Conservation (phyloP, 495 filamentous ascomycete genomes). For the Friedmanniomyces simplex region DNA sequence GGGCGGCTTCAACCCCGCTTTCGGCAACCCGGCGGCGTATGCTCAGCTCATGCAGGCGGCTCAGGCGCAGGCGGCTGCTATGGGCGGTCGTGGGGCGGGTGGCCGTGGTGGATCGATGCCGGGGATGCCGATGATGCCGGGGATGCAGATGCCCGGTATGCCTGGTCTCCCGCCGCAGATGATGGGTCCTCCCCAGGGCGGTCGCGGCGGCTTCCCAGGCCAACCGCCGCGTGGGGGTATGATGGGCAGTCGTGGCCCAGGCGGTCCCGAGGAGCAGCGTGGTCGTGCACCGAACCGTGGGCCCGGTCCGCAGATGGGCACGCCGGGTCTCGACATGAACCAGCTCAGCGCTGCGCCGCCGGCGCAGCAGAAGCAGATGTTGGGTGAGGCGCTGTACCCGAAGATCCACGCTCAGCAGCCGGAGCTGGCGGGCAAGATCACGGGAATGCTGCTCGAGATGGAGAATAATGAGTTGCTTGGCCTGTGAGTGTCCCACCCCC, state of each 20-base stretch:
- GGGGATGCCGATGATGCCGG: slow-evolving; percentile 48
- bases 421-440: slow-evolving; percentile 96
- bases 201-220: slow-evolving; percentile 44
- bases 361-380: slow-evolving; percentile 88
- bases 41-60: slow-evolving; percentile 31
- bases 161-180: slow-evolving; percentile 52
- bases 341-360: slow-evolving; percentile 47
- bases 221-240: slow-evolving; percentile 39
- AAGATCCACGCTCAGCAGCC: slow-evolving; percentile 93
- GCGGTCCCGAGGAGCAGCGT: slow-evolving; percentile 27
- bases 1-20: slow-evolving; percentile 46
- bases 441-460: slow-evolving; percentile 99
- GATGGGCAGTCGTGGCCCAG: slow-evolving; percentile 29
- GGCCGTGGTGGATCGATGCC: slow-evolving; percentile 63
- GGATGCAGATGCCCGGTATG: slow-evolving; percentile 59
- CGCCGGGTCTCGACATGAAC: slow-evolving; percentile 31
- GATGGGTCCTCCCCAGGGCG: slow-evolving; percentile 43
- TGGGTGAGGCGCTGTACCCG: slow-evolving; percentile 94
- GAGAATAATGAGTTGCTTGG: slow-evolving; percentile 85
- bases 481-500: slow-evolving; percentile 63
- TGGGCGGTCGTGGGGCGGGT: slow-evolving; percentile 58
- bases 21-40: slow-evolving; percentile 29
- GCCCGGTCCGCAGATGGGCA: slow-evolving; percentile 20
- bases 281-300: slow-evolving; percentile 20
- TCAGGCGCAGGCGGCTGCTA: slow-evolving; percentile 51